Percentiles rank a stretch among this genome's conserved stretches.
Evolutionary conservation across 164 flowering plant genomes (phyloP).

Genomic region (Magnolia sinica): DNA sequence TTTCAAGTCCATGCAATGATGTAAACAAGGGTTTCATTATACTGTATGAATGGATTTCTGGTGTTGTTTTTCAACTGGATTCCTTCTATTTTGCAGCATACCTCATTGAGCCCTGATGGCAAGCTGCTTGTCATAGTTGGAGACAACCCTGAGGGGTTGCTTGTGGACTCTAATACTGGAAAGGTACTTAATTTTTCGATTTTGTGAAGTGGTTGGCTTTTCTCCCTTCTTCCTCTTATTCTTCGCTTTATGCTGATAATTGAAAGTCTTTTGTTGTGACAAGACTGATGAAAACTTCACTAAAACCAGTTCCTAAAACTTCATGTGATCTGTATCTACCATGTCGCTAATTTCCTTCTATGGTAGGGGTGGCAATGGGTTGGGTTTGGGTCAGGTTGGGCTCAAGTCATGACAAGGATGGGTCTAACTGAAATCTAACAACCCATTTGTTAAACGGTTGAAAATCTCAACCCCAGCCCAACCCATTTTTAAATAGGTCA

Average conservation of each 20-base stretch:
- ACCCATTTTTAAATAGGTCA: no score
- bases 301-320: neutral
- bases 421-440: no score
- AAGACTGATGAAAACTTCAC: neutral
- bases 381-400: no score
- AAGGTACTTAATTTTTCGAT: constrained; percentile 44
- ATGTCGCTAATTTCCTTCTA: no score
- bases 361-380: no score
- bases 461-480: no score
- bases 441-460: no score
- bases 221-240: no score
- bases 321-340: no score
- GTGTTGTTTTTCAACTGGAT: neutral
- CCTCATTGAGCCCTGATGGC: constrained; percentile 82
- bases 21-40: neutral
- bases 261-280: neutral
- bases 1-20: neutral
- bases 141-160: constrained; percentile 67
- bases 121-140: constrained; percentile 80
- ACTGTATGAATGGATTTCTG: neutral
- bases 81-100: constrained; percentile 53
- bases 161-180: constrained; percentile 75
- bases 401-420: no score
- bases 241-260: neutral
- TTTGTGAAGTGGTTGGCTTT: neutral